Percentiles rank a stretch among this genome's conserved stretches.
Evolutionary conservation across 371 early-diverging fungal genomes (phyloP).

Genomic region (Neoconidiobolus thromboides): DNA sequence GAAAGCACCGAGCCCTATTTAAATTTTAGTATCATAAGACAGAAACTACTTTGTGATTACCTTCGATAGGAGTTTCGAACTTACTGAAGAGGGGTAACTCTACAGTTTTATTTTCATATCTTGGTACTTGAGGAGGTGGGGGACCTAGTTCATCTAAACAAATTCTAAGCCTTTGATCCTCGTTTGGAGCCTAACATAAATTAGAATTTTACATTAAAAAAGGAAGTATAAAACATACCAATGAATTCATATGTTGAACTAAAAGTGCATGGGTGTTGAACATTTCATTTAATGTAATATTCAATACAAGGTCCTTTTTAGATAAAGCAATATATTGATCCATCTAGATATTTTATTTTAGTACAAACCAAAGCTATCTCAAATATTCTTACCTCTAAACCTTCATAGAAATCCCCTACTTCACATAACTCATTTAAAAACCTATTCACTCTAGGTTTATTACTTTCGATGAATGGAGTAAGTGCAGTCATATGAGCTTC

Average conservation of each 20-base stretch:
- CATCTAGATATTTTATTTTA: slow-evolving; percentile 28
- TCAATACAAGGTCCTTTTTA: slow-evolving; percentile 70
- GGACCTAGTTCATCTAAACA: slow-evolving; percentile 58
- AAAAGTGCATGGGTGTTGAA: slow-evolving; percentile 75
- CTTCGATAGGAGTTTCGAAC: slow-evolving; percentile 83
- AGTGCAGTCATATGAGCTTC: slow-evolving; percentile 81
- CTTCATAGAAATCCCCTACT: slow-evolving; percentile 87
- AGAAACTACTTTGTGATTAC: slow-evolving; percentile 17
- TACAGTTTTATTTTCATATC: slow-evolving; percentile 68
- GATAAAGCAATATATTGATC: slow-evolving; percentile 90
- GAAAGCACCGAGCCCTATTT: slow-evolving; percentile 1
- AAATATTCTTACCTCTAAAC: slow-evolving; percentile 38
- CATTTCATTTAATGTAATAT: slow-evolving; percentile 83
- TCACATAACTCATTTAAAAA: slow-evolving; percentile 84
- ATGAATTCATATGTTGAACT: slow-evolving; percentile 52
- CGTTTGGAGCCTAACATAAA: slow-evolving; percentile 29
- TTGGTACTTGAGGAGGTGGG: slow-evolving; percentile 56
- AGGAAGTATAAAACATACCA: slow-evolving; percentile 12
- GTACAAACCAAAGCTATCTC: neutral
- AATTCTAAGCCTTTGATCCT: slow-evolving; percentile 58
- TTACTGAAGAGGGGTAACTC: slow-evolving; percentile 68
- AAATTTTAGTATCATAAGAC: neutral
- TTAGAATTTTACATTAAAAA: too few species aligned
- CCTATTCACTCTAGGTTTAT: slow-evolving; percentile 64
- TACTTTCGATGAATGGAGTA: slow-evolving; percentile 71